Conservation (phyloP, 441 rosid species). For the Kokia cookei region DNA sequence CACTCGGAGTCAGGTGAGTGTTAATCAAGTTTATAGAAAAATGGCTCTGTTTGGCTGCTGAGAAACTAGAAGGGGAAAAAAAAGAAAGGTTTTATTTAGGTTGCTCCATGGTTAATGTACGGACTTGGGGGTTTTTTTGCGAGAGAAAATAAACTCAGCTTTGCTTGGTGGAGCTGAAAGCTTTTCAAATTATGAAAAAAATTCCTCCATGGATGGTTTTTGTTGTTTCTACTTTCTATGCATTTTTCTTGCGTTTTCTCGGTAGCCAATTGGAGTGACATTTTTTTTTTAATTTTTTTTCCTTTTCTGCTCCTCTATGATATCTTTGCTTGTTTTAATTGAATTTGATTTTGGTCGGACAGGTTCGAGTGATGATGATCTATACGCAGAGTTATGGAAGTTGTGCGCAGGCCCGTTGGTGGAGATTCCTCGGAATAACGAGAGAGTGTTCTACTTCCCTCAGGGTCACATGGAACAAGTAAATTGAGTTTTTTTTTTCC, state of each 20-base stretch:
- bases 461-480: conserved; percentile 99
- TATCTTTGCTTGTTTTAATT: background rate
- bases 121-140: background rate
- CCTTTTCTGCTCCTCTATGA: no score
- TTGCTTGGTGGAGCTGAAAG: background rate
- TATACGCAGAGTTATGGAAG: conserved; percentile 83
- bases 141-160: background rate
- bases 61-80: background rate
- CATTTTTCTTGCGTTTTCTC: background rate
- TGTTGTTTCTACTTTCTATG: background rate
- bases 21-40: conserved; percentile 9
- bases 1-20: conserved; percentile 34
- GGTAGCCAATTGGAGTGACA: no score
- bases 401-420: conserved; percentile 92
- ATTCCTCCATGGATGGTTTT: background rate
- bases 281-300: no score
- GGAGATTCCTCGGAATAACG: conserved; percentile 64
- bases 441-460: conserved; percentile 83
- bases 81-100: background rate
- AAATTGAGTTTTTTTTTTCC: background rate
- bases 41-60: conserved; percentile 13
- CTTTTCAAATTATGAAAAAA: background rate
- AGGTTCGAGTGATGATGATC: conserved; percentile 40
- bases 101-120: background rate
- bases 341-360: conserved; percentile 8